These are phyloP conservation scores for Solanum hybrid DNA, from an alignment of 305 asterid genomes.

Conservation along the genomic window DNA sequence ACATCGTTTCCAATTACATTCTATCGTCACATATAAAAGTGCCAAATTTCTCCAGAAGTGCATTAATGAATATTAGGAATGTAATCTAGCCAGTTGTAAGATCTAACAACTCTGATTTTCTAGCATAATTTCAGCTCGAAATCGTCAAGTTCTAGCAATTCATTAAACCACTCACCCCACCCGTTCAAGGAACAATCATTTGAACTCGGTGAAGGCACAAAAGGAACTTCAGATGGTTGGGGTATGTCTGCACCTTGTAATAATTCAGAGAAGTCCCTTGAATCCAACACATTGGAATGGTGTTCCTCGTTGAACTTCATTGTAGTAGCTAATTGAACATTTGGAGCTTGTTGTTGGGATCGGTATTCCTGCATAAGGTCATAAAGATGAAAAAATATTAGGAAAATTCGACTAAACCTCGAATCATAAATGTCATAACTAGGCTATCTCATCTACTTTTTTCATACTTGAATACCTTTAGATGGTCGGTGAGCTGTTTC, in stretches of 20 bases:
- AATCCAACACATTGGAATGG: background rate
- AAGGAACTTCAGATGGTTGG: background rate
- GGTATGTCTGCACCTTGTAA: background rate
- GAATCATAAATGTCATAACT: background rate
- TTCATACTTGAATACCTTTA: background rate
- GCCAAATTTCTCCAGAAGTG: background rate
- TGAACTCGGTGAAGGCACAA: background rate
- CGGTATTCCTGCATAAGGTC: background rate
- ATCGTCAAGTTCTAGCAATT: no score
- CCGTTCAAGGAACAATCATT: background rate
- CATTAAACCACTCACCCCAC: background rate
- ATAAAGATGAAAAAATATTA: background rate
- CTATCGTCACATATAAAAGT: background rate
- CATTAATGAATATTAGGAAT: background rate
- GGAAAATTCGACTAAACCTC: background rate
- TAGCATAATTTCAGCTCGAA: background rate
- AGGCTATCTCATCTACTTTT: background rate
- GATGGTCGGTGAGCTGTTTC: background rate
- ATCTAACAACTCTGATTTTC: background rate
- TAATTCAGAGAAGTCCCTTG: background rate
- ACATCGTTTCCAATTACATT: background rate
- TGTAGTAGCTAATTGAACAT: background rate
- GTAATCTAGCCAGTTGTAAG: background rate
- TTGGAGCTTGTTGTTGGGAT: background rate
- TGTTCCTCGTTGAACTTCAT: background rate